Base-by-base conservation (phyloP, 371 early-diverging fungal genomes). In the Entomophthora muscae region DNA sequence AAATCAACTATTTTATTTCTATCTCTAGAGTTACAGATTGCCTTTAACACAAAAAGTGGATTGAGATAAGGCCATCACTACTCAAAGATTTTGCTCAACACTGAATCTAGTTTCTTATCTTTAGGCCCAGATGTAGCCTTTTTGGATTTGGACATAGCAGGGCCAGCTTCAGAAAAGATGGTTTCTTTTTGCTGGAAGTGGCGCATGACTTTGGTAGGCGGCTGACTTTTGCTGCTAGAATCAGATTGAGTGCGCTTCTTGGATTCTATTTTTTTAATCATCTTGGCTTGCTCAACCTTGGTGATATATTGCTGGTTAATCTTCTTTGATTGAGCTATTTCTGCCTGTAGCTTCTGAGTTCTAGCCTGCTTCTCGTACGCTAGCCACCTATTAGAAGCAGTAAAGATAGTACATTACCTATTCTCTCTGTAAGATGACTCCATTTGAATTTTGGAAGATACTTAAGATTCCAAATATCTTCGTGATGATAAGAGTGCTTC, bases 401-500 rank as follows among this genome's bases (percentile, higher is more conserved):
- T 42, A 53, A 52, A 58, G 63, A 7, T 27, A 32, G 17, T 1
- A 52, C 27, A 67, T 71, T 80, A 84, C 76, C 88, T 70, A 95
- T 82, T 72, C 92, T 92, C 67, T 95, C 98, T 1, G 89, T 89
- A 64, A 98, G 72, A 68, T 98, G 85, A 56, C 82, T 75, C 98
- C 98, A 98, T 71, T 95, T 96, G 76, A 98, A 98, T 64, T 87
- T 86, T 31, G 91, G 88, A 53, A 98, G 70, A 67, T 98, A 98
- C 73, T 91, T 92, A 64, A 96, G 82, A 69, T 87, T 95, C 98
- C 97, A 98, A 66, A 93, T 72, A 65, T 93, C 95, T 68, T 92
- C 91, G 70, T 91, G 86, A 73, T 86, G 91, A 61, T 74, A 75
- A 61, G 77, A 80, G 59, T 83, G 76, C 69, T 91, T 91, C 67